Base-by-base conservation (phyloP, 2,329 filamentous ascomycete genomes). In the Colletotrichum liriopes region DNA sequence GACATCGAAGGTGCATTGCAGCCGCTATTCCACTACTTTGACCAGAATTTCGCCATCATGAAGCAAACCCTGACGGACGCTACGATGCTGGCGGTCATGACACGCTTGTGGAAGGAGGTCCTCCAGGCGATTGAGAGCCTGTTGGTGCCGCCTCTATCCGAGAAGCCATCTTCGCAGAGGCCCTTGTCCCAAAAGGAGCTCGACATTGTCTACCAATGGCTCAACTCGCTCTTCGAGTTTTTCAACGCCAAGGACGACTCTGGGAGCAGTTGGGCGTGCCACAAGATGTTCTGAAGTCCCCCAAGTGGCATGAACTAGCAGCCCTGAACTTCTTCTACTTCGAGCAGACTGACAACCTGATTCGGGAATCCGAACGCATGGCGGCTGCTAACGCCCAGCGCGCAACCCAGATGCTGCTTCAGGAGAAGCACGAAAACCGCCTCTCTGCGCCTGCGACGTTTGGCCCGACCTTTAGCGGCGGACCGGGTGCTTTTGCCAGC, bases 41-140 rank as follows among this genome's bases (percentile, higher is more conserved):
- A 99, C 80, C 96, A 98, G 80, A 99, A 99, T 79, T 99, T 99
- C 82, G 94, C 95, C 71, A 98, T 98, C 77, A 98, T 99, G 95
- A 98, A 98, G 84, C 92, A 96, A 82, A 98, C 96, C 0, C 86
- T 99, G 68, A 98, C 96, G 1, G 93, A 95, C 70, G 92, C 94
- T 69, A 97, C 96, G n/a, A 98, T 99, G 96, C 91, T 95, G 77
- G 95, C 96, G 80, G 96, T 99, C 77, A 99, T 99, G 96, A 97
- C 95, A 29, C 91, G 96, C 55, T 85, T 99, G 7, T 99, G 96
- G 96, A 99, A 99, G 83, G 96, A 99, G 81, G 95, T 98, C 0
- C 87, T 99, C 20, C 92, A 95, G 77, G 97, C 96, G 0, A 93
- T 98, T 74, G 96, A 99, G 83, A 90, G 90, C 47, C 87, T 99